Base-by-base conservation (phyloP, 192 early-diverging fungal genomes). In the Rhizophagus prolifer region DNA sequence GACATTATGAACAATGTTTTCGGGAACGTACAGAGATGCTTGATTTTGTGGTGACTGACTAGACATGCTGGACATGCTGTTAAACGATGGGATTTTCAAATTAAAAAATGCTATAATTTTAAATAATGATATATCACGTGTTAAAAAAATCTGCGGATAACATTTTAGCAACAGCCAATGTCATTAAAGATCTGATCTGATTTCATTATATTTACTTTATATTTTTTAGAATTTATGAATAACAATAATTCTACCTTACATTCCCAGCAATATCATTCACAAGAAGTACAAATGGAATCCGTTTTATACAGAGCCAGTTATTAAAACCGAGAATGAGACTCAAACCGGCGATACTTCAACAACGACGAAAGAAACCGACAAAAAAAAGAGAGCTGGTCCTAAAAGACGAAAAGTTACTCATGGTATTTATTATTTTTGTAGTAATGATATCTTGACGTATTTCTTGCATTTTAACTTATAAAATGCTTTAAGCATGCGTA, bases 401-500 rank as follows among this genome's bases (percentile, higher is more conserved):
- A 90, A 90, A 67, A 65, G 88, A 77, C 70, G 87, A 80, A 90
- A 90, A 81, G 88, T 90, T 67, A 90, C 88, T 75, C 88, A 90
- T 76, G 88, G 88, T 88, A 88, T 44, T 46, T 75, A 23, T 8
- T 36, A n/a, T 23, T 38, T 50, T 77, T 67, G 65, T 47, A 14
- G 9, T 21, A 14, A 47, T 76, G 38, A 58, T 47, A n/a, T 9
- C 3, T 23, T 14, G 21, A 30, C 34, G 36, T 19, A 77, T 36
- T 36, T 14, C 12, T 46, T 50, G 25, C 58, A 58, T 46, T 4
- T 19, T 44, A 31, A 67, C 26, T 0, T 64, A 38, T 38, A 38
- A 25, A 12, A 28, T 60, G 36, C 3, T 58, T 72, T 64, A 86
- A 91, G 96, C 96, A 19, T 98, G 97, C 79, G 92, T 97, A 25